Base-by-base conservation (phyloP, 1,284 basidiomycete genomes). In the Apiotrichum gamsii region DNA sequence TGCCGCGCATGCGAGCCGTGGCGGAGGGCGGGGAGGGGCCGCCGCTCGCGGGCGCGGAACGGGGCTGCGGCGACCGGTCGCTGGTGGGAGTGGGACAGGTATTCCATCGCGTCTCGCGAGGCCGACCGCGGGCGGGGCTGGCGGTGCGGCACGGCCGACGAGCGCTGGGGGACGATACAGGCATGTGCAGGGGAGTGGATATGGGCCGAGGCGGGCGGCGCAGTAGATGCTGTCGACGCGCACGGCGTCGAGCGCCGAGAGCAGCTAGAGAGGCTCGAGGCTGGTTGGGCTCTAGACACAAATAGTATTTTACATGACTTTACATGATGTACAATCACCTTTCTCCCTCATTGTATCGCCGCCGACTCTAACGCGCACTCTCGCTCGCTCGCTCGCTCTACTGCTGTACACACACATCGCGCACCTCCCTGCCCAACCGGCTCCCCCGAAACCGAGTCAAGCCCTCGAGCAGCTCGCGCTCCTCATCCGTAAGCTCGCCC, bases 141-240 rank as follows among this genome's bases (percentile, higher is more conserved):
- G 11, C 4, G 10, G 32, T 5, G 33, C 34, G 8, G 16, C 29
- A 10, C 41, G 52, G 34, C 46, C 47, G 16, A 39, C 43, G 2
- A 40, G 50, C 34, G 44, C 40, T 19, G 57, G 51, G 10, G 65
- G 65, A 18, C 51, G 59, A n/a, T 69, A 64, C 43, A 53, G 58
- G 16, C 55, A 68, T 54, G 68, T 72, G 5, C 61, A 62, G 47
- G 67, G 67, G 39, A 69, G 67, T 45, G 70, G 70, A 14, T 72
- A 72, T 45, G 70, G 70, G 0, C 66, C 66, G 8, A 33, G 52
- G 14, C 46, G 41, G 19, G n/a, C n/a, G n/a, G n/a, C n/a, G n/a
- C n/a, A n/a, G n/a, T n/a, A n/a, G n/a, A n/a, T n/a, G n/a, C n/a
- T n/a, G n/a, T n/a, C n/a, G n/a, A n/a, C n/a, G n/a, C n/a, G n/a